A percentile compares a stretch with the other conserved stretches of the same genome.
Evolutionary conservation across 345 rosid species (phyloP).

Genomic region (Sonneratia alba): DNA sequence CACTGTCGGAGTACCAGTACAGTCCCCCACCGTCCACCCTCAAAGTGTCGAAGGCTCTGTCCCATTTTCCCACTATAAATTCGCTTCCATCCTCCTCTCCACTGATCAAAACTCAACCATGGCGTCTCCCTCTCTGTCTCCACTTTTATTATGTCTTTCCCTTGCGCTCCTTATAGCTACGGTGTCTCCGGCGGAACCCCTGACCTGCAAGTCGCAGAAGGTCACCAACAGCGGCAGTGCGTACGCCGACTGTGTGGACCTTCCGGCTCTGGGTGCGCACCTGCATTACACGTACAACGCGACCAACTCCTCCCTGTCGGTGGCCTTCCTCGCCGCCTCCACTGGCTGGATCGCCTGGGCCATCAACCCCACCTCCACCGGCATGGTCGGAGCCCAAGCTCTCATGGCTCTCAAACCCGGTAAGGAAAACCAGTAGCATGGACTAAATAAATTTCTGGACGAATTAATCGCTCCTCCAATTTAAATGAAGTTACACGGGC

Average conservation of each 20-base stretch:
- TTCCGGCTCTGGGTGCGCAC: conserved; percentile 36
- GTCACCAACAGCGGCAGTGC: conserved; percentile 12
- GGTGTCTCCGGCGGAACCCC: conserved; percentile 38
- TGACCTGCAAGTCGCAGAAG: conserved; percentile 46
- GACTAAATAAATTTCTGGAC: too few species aligned
- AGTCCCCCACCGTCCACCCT: too few species aligned
- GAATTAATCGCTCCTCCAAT: too few species aligned
- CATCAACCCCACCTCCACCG: conserved; percentile 42
- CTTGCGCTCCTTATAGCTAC: not conserved
- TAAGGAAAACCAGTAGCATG: not conserved
- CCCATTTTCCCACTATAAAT: too few species aligned
- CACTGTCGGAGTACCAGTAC: too few species aligned
- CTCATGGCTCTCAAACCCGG: conserved; percentile 36
- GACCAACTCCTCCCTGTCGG: conserved; percentile 57
- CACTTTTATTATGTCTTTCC: not conserved
- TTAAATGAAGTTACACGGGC: not conserved
- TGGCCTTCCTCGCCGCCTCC: conserved; percentile 62
- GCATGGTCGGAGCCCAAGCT: conserved; percentile 56
- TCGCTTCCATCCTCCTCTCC: too few species aligned
- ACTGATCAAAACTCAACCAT: not conserved
- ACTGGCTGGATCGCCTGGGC: conserved; percentile 81
- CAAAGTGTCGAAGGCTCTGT: too few species aligned
- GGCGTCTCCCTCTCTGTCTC: not conserved
- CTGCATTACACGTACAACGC: conserved; percentile 68
- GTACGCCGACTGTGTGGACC: conserved; percentile 38